Percentiles rank a stretch among this genome's conserved stretches.
phyloP scores from a whole-genome alignment of 305 asterid genomes.

The Plantago lanceolata region DNA sequence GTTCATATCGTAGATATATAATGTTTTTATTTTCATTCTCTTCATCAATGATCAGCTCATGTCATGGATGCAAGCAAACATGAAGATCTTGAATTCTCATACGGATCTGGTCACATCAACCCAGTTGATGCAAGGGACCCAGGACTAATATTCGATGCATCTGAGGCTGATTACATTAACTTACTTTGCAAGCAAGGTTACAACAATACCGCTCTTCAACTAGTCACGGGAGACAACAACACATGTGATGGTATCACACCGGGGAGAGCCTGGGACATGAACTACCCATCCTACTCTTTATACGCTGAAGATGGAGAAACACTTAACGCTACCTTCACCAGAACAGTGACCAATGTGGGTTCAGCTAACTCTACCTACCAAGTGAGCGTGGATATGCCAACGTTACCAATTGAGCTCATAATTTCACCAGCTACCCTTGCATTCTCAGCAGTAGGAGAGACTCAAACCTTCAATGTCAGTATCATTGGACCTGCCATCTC shows the following conservation, averaged over 20 bases:
- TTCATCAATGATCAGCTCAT: conserved; percentile 29
- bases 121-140: conserved; percentile 45
- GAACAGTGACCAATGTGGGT: conserved; percentile 50
- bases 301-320: conserved; percentile 37
- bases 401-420: conserved; percentile 19
- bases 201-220: conserved; percentile 30
- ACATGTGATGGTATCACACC: conserved; percentile 29
- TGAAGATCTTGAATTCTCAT: conserved; percentile 44
- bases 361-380: conserved; percentile 40
- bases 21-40: not conserved
- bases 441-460: conserved; percentile 39
- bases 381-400: conserved; percentile 18
- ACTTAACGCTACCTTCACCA: conserved; percentile 35
- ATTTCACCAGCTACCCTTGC: conserved; percentile 36
- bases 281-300: conserved; percentile 55
- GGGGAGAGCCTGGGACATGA: conserved; percentile 51
- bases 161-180: conserved; percentile 41
- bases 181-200: conserved; percentile 61
- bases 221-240: conserved; percentile 47
- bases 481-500: conserved; percentile 43
- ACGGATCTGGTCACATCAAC: conserved; percentile 56
- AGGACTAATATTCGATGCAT: conserved; percentile 47
- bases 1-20: too few species aligned
- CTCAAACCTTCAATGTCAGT: conserved; percentile 40
- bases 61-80: conserved; percentile 37